Conservation (phyloP, 345 rosid species). For the Moringa oleifera region DNA sequence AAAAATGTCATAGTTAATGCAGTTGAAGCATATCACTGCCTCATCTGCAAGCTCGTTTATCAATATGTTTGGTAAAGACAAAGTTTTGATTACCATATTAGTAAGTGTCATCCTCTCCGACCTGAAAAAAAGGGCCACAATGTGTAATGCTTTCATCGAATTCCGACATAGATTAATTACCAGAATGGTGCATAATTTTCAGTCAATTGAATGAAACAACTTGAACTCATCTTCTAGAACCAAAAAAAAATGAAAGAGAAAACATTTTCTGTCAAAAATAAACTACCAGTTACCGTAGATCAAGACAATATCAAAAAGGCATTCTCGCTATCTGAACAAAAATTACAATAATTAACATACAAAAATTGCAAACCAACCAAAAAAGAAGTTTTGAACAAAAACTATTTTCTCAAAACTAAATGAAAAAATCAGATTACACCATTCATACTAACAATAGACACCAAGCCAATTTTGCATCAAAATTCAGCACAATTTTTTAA, state of each 20-base stretch:
- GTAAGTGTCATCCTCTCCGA: conserved; percentile 33
- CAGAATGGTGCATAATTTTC: conserved; percentile 33
- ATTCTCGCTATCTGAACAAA: too few species aligned
- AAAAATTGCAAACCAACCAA: too few species aligned
- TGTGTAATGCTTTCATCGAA: conserved; percentile 35
- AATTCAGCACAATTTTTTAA: too few species aligned
- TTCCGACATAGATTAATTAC: conserved; percentile 36
- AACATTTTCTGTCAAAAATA: background rate
- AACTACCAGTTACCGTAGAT: too few species aligned
- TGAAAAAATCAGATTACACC: too few species aligned
- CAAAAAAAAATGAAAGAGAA: conserved; percentile 10
- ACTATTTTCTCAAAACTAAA: too few species aligned
- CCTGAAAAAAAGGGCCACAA: conserved; percentile 50
- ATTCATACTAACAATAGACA: too few species aligned
- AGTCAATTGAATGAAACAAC: conserved; percentile 44
- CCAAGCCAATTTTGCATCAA: too few species aligned
- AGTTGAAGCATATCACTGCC: conserved; percentile 31
- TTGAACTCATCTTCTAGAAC: conserved; percentile 27
- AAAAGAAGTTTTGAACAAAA: too few species aligned
- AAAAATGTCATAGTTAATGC: conserved; percentile 14
- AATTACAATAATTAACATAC: too few species aligned
- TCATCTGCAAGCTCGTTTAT: conserved; percentile 42
- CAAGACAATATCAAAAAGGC: too few species aligned
- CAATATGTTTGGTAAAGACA: conserved; percentile 28
- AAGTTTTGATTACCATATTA: conserved; percentile 21